phyloP scores from a whole-genome alignment of 768 basidiomycete genomes.

The Fistulinella prunicolor region DNA sequence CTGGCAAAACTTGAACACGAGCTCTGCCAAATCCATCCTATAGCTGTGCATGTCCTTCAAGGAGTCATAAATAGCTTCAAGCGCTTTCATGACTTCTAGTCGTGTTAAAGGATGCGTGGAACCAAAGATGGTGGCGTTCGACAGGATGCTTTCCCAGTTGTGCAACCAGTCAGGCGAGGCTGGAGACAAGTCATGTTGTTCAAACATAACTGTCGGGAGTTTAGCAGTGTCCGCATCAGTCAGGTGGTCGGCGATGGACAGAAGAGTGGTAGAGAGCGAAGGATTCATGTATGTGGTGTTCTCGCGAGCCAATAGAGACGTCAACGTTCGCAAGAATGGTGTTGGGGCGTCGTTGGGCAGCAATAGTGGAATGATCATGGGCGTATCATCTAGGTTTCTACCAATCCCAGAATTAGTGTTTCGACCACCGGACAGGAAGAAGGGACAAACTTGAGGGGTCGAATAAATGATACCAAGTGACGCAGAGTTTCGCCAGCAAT shows the following conservation, averaged over 20 bases:
- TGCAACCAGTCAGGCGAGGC: slow-evolving; percentile 69
- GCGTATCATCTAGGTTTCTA: slow-evolving; percentile 46
- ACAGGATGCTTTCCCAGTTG: slow-evolving; percentile 60
- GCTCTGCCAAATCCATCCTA: slow-evolving; percentile 49
- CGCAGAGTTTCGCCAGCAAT: slow-evolving; percentile 62
- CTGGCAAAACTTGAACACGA: slow-evolving; percentile 54
- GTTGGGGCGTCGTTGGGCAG: slow-evolving; percentile 56
- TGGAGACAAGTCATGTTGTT: slow-evolving; percentile 67
- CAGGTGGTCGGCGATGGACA: slow-evolving; percentile 66
- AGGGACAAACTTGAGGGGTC: slow-evolving; percentile 52
- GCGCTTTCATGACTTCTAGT: slow-evolving; percentile 51
- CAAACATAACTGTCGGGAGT: slow-evolving; percentile 59
- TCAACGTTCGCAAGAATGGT: slow-evolving; percentile 57
- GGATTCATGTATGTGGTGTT: slow-evolving; percentile 57
- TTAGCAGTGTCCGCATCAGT: slow-evolving; percentile 64
- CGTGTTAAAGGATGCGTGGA: slow-evolving; percentile 50
- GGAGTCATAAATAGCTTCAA: slow-evolving; percentile 59
- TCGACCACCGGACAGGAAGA: background rate
- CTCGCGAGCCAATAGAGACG: slow-evolving; percentile 61
- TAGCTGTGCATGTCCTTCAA: slow-evolving; percentile 70
- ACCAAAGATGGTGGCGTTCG: slow-evolving; percentile 45
- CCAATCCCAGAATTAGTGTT: slow-evolving; percentile 11
- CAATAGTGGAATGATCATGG: slow-evolving; percentile 49
- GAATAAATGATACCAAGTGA: slow-evolving; percentile 56
- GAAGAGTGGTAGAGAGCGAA: slow-evolving; percentile 58